phyloP scores from a whole-genome alignment of 2,329 filamentous ascomycete genomes.

The Aspergillus terreus region DNA sequence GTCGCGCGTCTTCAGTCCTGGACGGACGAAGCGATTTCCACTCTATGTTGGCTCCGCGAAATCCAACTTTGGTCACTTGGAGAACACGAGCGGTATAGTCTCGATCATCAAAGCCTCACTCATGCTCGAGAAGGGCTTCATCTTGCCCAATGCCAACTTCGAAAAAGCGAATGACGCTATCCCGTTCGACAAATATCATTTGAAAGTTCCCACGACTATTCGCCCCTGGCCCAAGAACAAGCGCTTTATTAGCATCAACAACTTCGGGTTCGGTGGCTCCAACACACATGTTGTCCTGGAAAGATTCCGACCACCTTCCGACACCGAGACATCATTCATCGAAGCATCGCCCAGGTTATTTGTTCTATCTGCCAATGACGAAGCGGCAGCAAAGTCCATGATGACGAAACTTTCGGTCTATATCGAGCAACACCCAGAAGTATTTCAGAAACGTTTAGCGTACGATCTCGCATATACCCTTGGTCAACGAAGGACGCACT shows the following conservation, averaged over 20 bases:
- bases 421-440: background rate
- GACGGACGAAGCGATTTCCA: background rate
- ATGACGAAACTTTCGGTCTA: background rate
- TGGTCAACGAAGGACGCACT: background rate
- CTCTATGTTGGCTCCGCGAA: conserved; percentile 14
- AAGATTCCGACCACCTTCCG: conserved; percentile 14
- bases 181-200: conserved; percentile 29
- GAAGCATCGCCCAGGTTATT: background rate
- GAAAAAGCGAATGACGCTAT: conserved; percentile 36
- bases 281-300: conserved; percentile 34
- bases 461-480: background rate
- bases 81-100: conserved; percentile 37
- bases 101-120: conserved; percentile 41
- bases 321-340: background rate
- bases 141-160: conserved; percentile 43
- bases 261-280: conserved; percentile 36
- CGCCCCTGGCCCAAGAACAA: background rate
- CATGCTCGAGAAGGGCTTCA: conserved; percentile 42
- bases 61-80: conserved; percentile 20
- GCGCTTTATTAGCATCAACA: conserved; percentile 27
- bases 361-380: background rate
- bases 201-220: conserved; percentile 21
- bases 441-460: background rate
- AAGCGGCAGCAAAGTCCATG: background rate
- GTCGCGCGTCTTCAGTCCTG: conserved; percentile 6